Evolutionary conservation across 371 early-diverging fungal species (phyloP), one percentile per base, ranked within the genome.

Genomic region (Haplosporangium sp.): DNA sequence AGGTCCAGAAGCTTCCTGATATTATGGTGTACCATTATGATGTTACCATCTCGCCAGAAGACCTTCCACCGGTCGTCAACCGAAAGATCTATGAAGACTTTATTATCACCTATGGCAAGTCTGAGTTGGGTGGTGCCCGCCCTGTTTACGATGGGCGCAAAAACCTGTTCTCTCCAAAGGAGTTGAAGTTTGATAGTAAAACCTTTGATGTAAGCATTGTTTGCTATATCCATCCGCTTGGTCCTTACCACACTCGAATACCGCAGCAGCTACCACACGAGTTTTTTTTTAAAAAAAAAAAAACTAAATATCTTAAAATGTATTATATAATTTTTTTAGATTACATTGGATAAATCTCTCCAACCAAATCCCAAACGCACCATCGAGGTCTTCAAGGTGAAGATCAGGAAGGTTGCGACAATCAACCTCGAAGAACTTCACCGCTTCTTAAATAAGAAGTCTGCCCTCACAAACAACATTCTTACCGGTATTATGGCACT

Each of bases 141-240:
- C 70, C 86, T 40, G 90, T 92, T 13, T 94, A 84, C 69, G 93
- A 93, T 71, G 93, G 93, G 5, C 75, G 90, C 48, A 86, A 88
- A 74, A 89, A 87, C 63, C 77, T 92, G 1, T 93, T 84, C 71
- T 74, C 93, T 8, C 77, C 88, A 1, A 73, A 82, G 40, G 73
- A 78, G 1, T 71, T 91, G 35, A 85, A 88, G 0, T 83, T 89
- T 34, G 87, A 55, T 4, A 71, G 47, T 9, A 77, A 82, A 38
- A 71, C 67, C 9, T 69, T 77, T 20, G 78, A 77, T 20, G 78
- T 69, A 66, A 35, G 67, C 10, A n/a, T 57, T 15, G 42, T 47
- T 74, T 69, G 44, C 56, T 71, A 34, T 20, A 5, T 9, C 4
- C 11, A 13, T 45, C 7, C 76, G 77, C 66, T 60, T 50, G 27